These are phyloP conservation scores for cucumber (Cucumis sativus) DNA, from an alignment of 306 rosid genomes.

Conservation along the genomic window DNA sequence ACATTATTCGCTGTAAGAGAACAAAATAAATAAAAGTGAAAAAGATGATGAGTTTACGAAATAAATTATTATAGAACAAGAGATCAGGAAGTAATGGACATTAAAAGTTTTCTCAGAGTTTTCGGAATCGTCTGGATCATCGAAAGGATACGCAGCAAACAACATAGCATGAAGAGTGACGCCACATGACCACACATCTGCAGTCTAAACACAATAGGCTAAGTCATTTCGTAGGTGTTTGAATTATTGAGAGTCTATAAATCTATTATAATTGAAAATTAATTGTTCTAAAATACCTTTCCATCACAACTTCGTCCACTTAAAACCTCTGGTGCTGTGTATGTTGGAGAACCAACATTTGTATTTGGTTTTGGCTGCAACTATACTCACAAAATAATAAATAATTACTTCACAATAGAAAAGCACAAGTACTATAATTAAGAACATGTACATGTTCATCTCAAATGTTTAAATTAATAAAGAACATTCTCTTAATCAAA, in stretches of 20 bases:
- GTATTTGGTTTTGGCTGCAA: constrained; percentile 48
- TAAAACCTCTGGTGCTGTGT: background rate
- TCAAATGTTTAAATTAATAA: background rate
- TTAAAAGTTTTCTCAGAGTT: background rate
- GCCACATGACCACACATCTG: background rate
- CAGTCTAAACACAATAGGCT: background rate
- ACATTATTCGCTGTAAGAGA: constrained; percentile 41
- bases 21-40: background rate
- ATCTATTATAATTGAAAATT: background rate
- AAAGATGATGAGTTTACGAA: background rate
- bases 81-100: background rate
- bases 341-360: constrained; percentile 31
- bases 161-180: background rate
- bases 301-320: constrained; percentile 35
- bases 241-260: background rate
- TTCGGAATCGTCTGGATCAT: background rate
- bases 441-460: background rate
- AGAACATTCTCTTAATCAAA: background rate
- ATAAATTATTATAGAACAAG: background rate
- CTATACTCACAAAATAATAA: constrained; percentile 25
- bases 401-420: background rate
- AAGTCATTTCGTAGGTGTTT: background rate
- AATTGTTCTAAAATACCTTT: background rate
- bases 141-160: background rate
- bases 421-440: background rate